phyloP scores from a whole-genome alignment of 73 alveolate species.

The Tetrahymena malaccensis region DNA sequence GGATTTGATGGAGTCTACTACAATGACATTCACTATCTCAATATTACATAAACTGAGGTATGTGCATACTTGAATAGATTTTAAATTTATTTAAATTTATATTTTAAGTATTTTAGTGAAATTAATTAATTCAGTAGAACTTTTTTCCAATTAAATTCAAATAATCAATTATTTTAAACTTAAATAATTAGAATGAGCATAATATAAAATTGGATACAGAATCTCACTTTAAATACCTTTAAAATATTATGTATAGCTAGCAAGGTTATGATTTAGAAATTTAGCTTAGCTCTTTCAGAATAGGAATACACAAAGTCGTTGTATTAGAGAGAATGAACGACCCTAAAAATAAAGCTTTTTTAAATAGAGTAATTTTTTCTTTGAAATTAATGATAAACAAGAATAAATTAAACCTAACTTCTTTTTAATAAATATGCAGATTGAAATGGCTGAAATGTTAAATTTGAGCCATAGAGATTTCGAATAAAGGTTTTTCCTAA shows the following conservation, averaged over 20 bases:
- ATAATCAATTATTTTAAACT: background rate
- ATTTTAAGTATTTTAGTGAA: background rate
- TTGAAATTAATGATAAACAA: background rate
- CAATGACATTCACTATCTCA: constrained; percentile 41
- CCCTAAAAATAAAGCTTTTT: background rate
- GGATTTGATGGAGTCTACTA: constrained; percentile 54
- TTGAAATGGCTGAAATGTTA: background rate
- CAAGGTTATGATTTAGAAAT: background rate
- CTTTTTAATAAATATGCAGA: background rate
- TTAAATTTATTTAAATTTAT: background rate
- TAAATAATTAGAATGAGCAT: background rate
- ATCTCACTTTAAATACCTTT: background rate
- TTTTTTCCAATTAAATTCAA: too few relatives aligned
- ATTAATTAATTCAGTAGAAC: background rate
- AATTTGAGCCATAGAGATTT: background rate
- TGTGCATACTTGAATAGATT: too few relatives aligned
- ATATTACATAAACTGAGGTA: background rate
- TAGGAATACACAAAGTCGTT: background rate
- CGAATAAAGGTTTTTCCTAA: background rate
- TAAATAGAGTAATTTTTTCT: background rate
- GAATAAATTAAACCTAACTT: too few relatives aligned
- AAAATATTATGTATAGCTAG: background rate
- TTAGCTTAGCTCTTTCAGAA: background rate
- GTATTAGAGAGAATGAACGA: background rate
- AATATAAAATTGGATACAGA: background rate